Evolutionary conservation across 2,329 filamentous ascomycete species (phyloP).

Genomic region (Fusarium redolens): DNA sequence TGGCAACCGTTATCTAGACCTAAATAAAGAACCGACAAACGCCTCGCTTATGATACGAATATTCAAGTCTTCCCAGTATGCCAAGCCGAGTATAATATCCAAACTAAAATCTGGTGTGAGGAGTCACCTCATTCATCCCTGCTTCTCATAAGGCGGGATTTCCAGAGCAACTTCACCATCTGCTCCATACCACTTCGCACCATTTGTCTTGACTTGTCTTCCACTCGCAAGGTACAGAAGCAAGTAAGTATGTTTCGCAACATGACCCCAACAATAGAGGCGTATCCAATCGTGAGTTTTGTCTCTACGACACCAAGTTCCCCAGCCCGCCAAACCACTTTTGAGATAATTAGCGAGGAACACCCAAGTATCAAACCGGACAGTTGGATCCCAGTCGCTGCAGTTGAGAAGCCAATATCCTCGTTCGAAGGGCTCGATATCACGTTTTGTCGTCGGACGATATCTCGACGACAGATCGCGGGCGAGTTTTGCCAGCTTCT

Average conservation of each 20-base stretch:
- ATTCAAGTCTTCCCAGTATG: neutral
- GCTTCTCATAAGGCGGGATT: conserved; percentile 45
- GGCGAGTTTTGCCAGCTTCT: conserved; percentile 62
- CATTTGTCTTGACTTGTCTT: conserved; percentile 67
- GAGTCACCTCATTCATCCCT: neutral
- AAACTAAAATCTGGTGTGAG: neutral
- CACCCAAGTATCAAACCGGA: conserved; percentile 68
- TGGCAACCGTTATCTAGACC: neutral
- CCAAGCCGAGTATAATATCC: neutral
- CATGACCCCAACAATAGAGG: conserved; percentile 82
- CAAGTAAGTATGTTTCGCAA: conserved; percentile 78
- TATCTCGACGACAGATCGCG: conserved; percentile 65
- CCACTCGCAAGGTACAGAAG: conserved; percentile 79
- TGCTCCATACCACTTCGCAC: conserved; percentile 74
- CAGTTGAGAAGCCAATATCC: conserved; percentile 81
- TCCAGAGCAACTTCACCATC: conserved; percentile 64
- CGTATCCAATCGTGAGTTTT: conserved; percentile 61
- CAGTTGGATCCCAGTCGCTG: conserved; percentile 60
- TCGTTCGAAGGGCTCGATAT: conserved; percentile 70
- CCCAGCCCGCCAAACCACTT: conserved; percentile 73
- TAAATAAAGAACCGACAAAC: conserved; percentile 17
- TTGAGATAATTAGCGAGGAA: conserved; percentile 70
- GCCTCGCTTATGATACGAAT: conserved; percentile 28
- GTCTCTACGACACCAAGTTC: conserved; percentile 66
- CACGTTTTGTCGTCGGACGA: conserved; percentile 54